Evolutionary conservation across 768 basidiomycete genomes (phyloP).

Genomic region (Dioszegia crocea): DNA sequence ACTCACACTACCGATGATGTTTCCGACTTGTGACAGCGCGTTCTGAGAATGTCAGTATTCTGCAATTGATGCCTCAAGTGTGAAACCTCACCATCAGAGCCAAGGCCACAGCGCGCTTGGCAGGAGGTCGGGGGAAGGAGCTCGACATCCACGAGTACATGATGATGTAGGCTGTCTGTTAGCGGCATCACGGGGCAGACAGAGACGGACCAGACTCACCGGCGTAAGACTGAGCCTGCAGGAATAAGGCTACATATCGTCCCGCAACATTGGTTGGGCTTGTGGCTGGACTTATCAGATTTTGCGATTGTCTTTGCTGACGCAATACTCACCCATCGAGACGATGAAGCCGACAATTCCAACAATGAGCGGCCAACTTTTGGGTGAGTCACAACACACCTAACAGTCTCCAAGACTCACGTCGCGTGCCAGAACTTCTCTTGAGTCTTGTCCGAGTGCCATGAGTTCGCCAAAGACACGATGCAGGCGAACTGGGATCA

Average conservation of each 20-base stretch:
- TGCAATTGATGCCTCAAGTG: too few relatives aligned
- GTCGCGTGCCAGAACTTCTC: conserved; percentile 66
- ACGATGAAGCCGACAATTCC: conserved; percentile 58
- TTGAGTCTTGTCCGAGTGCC: conserved; percentile 64
- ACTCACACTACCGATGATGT: conserved; percentile 73
- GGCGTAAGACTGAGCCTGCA: conserved; percentile 60
- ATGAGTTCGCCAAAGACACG: conserved; percentile 55
- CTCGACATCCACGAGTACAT: conserved; percentile 56
- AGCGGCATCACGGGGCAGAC: too few relatives aligned
- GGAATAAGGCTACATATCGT: conserved; percentile 46
- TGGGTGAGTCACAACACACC: background rate
- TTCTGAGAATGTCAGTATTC: conserved; percentile 50
- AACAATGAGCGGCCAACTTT: conserved; percentile 50
- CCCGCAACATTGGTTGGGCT: conserved; percentile 36
- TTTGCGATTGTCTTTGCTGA: too few relatives aligned
- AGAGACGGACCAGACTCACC: background rate
- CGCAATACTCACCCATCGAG: conserved; percentile 39
- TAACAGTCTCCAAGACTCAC: background rate
- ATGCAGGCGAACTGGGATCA: conserved; percentile 31
- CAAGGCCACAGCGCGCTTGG: conserved; percentile 80
- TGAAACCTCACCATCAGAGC: conserved; percentile 56
- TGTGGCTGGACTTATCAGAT: background rate
- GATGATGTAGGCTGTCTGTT: conserved; percentile 26
- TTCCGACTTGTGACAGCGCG: conserved; percentile 74
- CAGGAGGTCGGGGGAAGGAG: conserved; percentile 68